Conservation (phyloP, 1,284 basidiomycete species). For the Sphagnurus paluster region DNA sequence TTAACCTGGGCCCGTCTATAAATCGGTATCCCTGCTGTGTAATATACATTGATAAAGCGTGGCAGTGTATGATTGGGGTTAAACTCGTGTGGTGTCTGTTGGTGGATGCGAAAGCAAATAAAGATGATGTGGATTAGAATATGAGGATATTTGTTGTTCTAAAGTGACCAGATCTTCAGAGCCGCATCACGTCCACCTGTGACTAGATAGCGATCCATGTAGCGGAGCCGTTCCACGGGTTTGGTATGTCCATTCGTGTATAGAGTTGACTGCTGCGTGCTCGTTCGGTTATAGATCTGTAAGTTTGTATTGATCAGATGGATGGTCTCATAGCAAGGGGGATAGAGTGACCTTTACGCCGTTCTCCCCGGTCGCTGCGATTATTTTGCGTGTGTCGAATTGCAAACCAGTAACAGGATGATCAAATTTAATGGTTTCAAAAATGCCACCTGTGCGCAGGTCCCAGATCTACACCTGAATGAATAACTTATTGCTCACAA, state of each 20-base stretch:
- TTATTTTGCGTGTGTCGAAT: conserved; percentile 93
- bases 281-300: conserved; percentile 95
- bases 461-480: conserved; percentile 83
- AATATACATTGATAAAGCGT: conserved; percentile 3
- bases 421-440: conserved; percentile 91
- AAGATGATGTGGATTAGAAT: conserved; percentile 8
- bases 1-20: not conserved
- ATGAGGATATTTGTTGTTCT: conserved; percentile 21
- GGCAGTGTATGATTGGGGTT: not conserved
- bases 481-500: not conserved
- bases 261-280: conserved; percentile 84
- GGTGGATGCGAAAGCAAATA: conserved; percentile 10
- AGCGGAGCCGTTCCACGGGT: conserved; percentile 88
- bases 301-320: conserved; percentile 4
- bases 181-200: conserved; percentile 87
- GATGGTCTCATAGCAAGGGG: conserved; percentile 1
- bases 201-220: conserved; percentile 95
- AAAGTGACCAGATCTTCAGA: conserved; percentile 96
- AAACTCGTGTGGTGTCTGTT: not conserved
- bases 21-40: too few species aligned
- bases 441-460: conserved; percentile 84
- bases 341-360: conserved; percentile 73
- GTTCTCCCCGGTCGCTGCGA: conserved; percentile 93
- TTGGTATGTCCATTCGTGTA: conserved; percentile 89
- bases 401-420: conserved; percentile 90